Conservation (phyloP, 768 basidiomycete species). For the Boletus tomentosulus region DNA sequence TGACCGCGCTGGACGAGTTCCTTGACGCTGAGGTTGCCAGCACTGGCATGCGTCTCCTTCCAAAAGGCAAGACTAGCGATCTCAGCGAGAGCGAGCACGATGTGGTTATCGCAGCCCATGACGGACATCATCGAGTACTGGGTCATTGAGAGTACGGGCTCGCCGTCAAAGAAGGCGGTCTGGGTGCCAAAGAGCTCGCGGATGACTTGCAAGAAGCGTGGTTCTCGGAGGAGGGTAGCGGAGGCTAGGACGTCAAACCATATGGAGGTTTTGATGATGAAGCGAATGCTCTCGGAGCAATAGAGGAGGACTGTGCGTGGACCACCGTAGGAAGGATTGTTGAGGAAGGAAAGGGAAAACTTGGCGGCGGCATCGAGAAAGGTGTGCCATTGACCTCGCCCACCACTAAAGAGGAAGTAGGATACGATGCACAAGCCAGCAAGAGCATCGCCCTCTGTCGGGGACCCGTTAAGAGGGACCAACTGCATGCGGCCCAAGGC, state of each 20-base stretch:
- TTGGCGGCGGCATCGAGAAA: conserved; percentile 60
- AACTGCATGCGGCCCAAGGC: conserved; percentile 26
- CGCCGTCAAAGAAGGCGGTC: conserved; percentile 23
- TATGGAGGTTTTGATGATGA: conserved; percentile 78
- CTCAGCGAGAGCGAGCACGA: conserved; percentile 77
- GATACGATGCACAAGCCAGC: conserved; percentile 75
- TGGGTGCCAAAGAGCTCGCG: conserved; percentile 46
- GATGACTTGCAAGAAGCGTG: conserved; percentile 55
- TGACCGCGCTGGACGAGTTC: conserved; percentile 53
- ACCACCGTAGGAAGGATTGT: conserved; percentile 33
- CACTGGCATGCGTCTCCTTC: conserved; percentile 45
- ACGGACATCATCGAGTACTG: conserved; percentile 72
- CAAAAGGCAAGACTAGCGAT: conserved; percentile 61
- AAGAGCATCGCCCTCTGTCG: conserved; percentile 68
- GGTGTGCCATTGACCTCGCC: conserved; percentile 60
- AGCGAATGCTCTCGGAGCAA: conserved; percentile 51
- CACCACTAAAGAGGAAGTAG: conserved; percentile 73
- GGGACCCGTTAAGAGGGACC: conserved; percentile 15
- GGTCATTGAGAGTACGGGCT: conserved; percentile 35
- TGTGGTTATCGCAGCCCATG: conserved; percentile 82
- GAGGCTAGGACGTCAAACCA: conserved; percentile 87
- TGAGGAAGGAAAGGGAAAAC: conserved; percentile 51
- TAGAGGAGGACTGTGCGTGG: conserved; percentile 42
- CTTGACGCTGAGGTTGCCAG: conserved; percentile 53
- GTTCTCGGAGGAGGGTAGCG: conserved; percentile 57